Conservation (phyloP, 352 stramenopile genomes). For the Globisporangium emineosum region DNA sequence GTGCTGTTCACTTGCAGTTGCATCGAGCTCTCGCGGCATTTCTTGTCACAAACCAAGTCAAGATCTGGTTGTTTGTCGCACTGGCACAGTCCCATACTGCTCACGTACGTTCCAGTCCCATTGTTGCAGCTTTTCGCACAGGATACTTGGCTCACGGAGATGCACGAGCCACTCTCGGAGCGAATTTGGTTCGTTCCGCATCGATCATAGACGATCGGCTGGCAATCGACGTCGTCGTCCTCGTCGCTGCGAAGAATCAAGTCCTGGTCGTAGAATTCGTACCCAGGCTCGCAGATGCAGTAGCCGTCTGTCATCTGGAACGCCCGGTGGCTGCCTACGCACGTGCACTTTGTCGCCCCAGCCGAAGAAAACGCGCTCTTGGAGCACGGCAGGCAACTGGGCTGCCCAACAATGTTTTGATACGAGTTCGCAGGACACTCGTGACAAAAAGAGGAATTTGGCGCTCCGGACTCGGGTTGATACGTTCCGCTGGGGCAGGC, state of each 20-base stretch:
- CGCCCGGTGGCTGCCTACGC: constrained; percentile 81
- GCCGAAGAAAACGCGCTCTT: constrained; percentile 61
- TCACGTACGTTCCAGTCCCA: constrained; percentile 71
- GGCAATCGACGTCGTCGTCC: constrained; percentile 88
- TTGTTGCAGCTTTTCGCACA: constrained; percentile 60
- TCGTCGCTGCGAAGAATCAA: constrained; percentile 76
- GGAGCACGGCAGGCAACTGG: constrained; percentile 84
- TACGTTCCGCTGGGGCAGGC: constrained; percentile 80
- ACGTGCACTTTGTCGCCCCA: constrained; percentile 74
- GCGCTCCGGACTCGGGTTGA: constrained; percentile 42
- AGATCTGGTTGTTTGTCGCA: constrained; percentile 76
- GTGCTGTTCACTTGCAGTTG: constrained; percentile 60
- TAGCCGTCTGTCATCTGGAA: constrained; percentile 91
- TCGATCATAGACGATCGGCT: constrained; percentile 89
- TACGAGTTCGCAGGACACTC: constrained; percentile 77
- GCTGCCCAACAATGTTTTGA: constrained; percentile 58
- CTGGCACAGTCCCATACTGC: constrained; percentile 83
- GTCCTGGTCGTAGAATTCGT: constrained; percentile 90
- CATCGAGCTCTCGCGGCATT: constrained; percentile 51
- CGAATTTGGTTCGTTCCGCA: constrained; percentile 76
- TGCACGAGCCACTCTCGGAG: constrained; percentile 66
- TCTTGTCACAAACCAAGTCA: constrained; percentile 75
- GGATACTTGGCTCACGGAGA: constrained; percentile 35
- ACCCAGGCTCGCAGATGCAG: constrained; percentile 90
- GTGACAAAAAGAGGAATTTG: constrained; percentile 57